phyloP scores from a whole-genome alignment of 106 monocot species.

The Xerophyta viscosa region DNA sequence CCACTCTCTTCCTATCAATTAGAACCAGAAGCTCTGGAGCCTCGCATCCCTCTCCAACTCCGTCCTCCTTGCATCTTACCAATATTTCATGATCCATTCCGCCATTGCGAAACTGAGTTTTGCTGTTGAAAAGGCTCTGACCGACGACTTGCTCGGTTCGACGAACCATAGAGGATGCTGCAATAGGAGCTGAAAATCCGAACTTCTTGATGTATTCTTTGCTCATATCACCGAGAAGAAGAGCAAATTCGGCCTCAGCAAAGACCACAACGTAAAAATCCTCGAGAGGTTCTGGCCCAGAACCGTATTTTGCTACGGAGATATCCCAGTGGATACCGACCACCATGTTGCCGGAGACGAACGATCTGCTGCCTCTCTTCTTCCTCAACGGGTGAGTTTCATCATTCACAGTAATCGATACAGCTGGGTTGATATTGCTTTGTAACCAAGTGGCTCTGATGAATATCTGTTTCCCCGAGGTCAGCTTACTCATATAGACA shows the following conservation, averaged over 20 bases:
- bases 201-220: conserved; percentile 3
- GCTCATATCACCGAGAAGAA: neutral
- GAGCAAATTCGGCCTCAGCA: neutral
- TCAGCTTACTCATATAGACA: neutral
- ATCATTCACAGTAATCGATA: neutral
- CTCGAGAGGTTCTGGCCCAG: neutral
- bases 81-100: conserved; percentile 51
- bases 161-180: conserved; percentile 19
- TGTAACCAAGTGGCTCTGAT: neutral
- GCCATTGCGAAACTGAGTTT: conserved; percentile 22
- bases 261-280: neutral
- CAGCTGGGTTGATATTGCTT: neutral
- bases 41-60: conserved; percentile 8
- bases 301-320: neutral
- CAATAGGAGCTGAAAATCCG: neutral
- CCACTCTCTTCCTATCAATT: conserved; percentile 66
- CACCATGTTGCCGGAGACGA: neutral
- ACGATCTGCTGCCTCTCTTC: neutral
- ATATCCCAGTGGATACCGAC: neutral
- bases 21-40: conserved; percentile 55
- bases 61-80: conserved; percentile 27
- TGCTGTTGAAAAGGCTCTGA: conserved; percentile 10
- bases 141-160: conserved; percentile 31
- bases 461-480: neutral
- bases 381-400: neutral